A percentile compares a stretch with the other conserved stretches of the same genome.
These are phyloP conservation scores for Phycomyces blakesleeanus DNA, from an alignment of 192 early-diverging fungal genomes.

Conservation along the genomic window DNA sequence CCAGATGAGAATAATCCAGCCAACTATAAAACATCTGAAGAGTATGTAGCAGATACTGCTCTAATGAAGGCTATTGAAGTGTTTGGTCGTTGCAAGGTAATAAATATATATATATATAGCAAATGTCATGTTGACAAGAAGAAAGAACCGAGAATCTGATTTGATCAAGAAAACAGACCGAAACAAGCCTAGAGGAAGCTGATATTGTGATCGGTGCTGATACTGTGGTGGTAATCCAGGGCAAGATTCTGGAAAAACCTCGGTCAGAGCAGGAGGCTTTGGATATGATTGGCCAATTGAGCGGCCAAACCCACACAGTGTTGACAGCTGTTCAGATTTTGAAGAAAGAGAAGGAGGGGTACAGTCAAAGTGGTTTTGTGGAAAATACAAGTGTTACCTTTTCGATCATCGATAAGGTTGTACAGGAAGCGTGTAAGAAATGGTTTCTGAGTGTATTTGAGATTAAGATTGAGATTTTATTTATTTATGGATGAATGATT, in stretches of 20 bases:
- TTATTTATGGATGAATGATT: not conserved
- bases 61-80: conserved; percentile 68
- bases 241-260: conserved; percentile 85
- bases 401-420: conserved; percentile 51
- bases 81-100: conserved; percentile 39
- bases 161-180: too few relatives aligned
- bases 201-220: conserved; percentile 79
- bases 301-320: conserved; percentile 62
- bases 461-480: too few relatives aligned
- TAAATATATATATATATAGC: not conserved
- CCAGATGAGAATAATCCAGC: conserved; percentile 76
- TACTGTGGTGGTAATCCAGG: conserved; percentile 66
- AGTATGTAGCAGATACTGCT: conserved; percentile 74
- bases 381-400: conserved; percentile 73
- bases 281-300: conserved; percentile 57
- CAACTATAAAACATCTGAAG: conserved; percentile 46
- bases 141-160: too few relatives aligned
- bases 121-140: too few relatives aligned
- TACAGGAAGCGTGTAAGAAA: conserved; percentile 53
- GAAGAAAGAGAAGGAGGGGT: conserved; percentile 22
- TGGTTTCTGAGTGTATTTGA: too few relatives aligned
- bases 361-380: conserved; percentile 34
- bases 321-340: conserved; percentile 71
- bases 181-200: conserved; percentile 21
- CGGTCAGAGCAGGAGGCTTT: conserved; percentile 51